Evolutionary conservation across 208 protist genomes (phyloP), one percentile per base, ranked within the genome.

Genomic region (Crithidia sp.): DNA sequence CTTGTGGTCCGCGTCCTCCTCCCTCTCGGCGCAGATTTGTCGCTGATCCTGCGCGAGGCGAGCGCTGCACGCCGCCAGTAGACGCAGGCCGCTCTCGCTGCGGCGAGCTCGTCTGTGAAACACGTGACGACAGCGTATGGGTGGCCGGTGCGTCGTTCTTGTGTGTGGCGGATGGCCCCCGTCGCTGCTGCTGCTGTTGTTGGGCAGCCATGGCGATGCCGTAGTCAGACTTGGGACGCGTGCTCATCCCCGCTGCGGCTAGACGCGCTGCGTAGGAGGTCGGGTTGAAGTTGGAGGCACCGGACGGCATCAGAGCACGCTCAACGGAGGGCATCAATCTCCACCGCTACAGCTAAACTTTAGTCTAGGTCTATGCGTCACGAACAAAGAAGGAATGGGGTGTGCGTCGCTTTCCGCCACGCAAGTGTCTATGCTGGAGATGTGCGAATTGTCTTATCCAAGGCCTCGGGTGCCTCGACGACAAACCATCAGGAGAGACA

Each of bases 191-290:
- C 37, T 28, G 2, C 28, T 14, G 37, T 28, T 16, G 56, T 43
- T 49, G 40, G 5, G 63, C 56, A 49, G 64, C 65, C 41, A 77
- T 14, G 16, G 50, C 41, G 3, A 57, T 39, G 5, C 73, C 56
- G 65, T 77, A 77, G 10, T 66, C 58, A 1, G 58, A 53, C 54
- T 71, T 71, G 43, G 73, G 50, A 49, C 64, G 62, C 14, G 43
- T n/a, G 12, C 17, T 41, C 0, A n/a, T 47, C 14, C 17, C 36
- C 12, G 39, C 7, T 9, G 39, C 56, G 3, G 56, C 36, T 37
- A 14, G 9, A 14, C 50, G 10, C 14, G 44, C 28, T 37, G 53
- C 55, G 39, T 76, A 68, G 13, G 54, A 49, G 53, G 17, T 45
- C 4, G 54, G 44, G 45, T 50, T 14, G 41, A 64, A 43, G 10